Base-by-base conservation (phyloP, 805 yeast genomes). In the Saturnispora saitoi region DNA sequence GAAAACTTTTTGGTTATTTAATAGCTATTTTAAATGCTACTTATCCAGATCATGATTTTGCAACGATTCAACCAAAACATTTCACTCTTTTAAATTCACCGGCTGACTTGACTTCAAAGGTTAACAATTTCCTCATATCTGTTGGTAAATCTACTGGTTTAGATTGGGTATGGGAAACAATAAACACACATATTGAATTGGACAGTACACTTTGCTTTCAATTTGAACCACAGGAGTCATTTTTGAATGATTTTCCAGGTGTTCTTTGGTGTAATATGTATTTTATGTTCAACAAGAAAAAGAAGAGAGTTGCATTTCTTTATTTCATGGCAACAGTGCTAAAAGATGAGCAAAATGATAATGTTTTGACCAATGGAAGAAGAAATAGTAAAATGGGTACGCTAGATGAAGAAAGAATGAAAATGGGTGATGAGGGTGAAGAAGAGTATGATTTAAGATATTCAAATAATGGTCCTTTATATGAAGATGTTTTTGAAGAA, bases 31-130 rank as follows among this genome's bases (percentile, higher is more conserved):
- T 93, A 47, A 93, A 93, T 64, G 86, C 95, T 7, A 83, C 95
- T 4, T 91, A 86, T 61, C 98, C 99, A 0, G 99, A 93, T 63
- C 96, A 93, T 60, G 99, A 93, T 61, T 93, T 91, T 58, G 77
- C 95, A 11, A 76, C 83, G 24, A 75, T 93, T 53, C 88, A 86
- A 60, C 99, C 99, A 1, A 72, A 72, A 17, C 83, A 80, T 63
- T 85, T 85, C 64, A 67, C 71, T 37, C 76, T 86, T n/a, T 77
- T 78, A 5, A 71, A 69, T 20, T 72, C 77, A 42, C 39, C 66
- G 1, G 49, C 63, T 62, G 78, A 72, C 49, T 75, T 79, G 55
- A 77, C 78, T 51, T 72, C 81, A 29, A 77, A 81, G 48, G 82
- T 93, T 59, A 88, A 89, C 63, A 86, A 87, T 56, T 71, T 90